Evolutionary conservation across 768 basidiomycete genomes (phyloP).

Genomic region (Podaxis rugospora): DNA sequence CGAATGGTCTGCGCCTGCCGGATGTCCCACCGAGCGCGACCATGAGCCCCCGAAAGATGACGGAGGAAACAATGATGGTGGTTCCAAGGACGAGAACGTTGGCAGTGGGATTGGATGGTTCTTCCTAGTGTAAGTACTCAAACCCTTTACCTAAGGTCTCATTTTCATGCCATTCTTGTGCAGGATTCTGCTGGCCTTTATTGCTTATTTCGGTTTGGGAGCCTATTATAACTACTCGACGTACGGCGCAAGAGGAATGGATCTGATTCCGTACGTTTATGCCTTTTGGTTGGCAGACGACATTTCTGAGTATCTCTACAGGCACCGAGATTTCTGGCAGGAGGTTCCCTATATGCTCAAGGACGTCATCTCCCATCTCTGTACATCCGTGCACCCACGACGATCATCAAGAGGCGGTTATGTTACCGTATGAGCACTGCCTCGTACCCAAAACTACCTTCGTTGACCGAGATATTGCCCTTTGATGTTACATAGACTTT

Average conservation of each 20-base stretch:
- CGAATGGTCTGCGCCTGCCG: constrained; percentile 61
- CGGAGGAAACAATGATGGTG: constrained; percentile 27
- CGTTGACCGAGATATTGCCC: background rate
- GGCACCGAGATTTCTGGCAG: constrained; percentile 87
- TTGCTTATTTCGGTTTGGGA: constrained; percentile 71
- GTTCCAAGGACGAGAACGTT: constrained; percentile 32
- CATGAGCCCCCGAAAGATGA: constrained; percentile 20
- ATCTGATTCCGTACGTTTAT: constrained; percentile 74
- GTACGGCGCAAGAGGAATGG: constrained; percentile 79
- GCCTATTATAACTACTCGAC: constrained; percentile 87
- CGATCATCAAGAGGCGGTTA: constrained; percentile 66
- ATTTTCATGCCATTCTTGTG: constrained; percentile 1
- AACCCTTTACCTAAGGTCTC: background rate
- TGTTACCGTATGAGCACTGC: constrained; percentile 56
- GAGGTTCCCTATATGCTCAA: constrained; percentile 84
- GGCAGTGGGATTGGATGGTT: constrained; percentile 87
- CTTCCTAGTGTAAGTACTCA: constrained; percentile 66
- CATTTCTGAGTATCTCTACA: constrained; percentile 24
- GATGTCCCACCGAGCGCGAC: constrained; percentile 41
- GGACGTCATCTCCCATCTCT: constrained; percentile 75
- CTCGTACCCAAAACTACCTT: background rate
- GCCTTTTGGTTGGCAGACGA: background rate
- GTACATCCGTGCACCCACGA: constrained; percentile 66
- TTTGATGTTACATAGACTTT: background rate
- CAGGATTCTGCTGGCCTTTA: constrained; percentile 62